Evolutionary conservation across 2,329 filamentous ascomycete genomes (phyloP).

Genomic region (Fusarium sp.): DNA sequence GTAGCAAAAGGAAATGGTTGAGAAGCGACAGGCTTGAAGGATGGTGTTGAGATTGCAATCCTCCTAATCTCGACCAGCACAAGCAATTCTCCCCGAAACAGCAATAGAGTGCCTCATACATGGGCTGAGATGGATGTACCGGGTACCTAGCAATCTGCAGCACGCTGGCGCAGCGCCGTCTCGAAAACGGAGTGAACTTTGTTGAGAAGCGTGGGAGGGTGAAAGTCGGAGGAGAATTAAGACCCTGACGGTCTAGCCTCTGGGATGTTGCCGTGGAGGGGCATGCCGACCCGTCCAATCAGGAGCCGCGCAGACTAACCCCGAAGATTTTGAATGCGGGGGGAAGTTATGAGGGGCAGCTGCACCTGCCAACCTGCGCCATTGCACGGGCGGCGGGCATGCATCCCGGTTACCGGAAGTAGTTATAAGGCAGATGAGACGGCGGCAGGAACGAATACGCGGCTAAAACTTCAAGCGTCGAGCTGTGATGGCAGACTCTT

Average conservation of each 20-base stretch:
- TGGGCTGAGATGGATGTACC: background rate
- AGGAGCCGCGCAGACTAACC: conserved; percentile 19
- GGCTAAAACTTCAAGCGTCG: background rate
- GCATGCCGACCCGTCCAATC: conserved; percentile 31
- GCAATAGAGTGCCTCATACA: background rate
- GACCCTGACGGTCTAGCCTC: conserved; percentile 29
- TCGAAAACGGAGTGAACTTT: conserved; percentile 16
- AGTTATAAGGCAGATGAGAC: background rate
- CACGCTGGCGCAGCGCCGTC: background rate
- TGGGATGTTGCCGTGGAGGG: conserved; percentile 11
- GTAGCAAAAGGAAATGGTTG: background rate
- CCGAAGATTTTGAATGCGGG: conserved; percentile 42
- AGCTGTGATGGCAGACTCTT: background rate
- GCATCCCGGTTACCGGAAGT: background rate
- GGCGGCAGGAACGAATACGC: background rate
- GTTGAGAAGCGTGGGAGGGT: conserved; percentile 30
- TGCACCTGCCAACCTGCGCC: conserved; percentile 26
- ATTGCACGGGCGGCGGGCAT: background rate
- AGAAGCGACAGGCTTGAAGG: background rate
- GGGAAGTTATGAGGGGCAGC: conserved; percentile 36
- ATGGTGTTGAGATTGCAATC: conserved; percentile 13
- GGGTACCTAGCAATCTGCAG: background rate
- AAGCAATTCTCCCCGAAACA: background rate
- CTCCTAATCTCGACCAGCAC: background rate
- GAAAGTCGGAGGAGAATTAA: conserved; percentile 6